Base-by-base conservation (phyloP, 805 yeast species). In the Yarrowia porcina region DNA sequence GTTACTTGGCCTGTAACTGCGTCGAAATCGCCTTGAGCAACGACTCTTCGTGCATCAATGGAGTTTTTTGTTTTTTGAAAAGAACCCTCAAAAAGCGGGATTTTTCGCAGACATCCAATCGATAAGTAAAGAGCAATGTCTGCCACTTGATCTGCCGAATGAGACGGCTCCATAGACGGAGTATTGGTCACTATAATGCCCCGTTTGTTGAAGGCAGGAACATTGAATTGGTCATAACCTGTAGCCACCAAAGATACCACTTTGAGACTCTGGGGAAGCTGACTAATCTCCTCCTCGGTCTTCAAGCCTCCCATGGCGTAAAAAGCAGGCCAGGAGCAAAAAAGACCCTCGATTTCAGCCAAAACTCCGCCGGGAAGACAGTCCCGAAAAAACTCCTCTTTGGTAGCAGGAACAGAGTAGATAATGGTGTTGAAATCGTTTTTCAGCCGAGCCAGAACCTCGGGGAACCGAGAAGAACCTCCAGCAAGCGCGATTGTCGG, bases 61-160 rank as follows among this genome's bases (percentile, higher is more conserved):
- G 88, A 81, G 67, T 81, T 66, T 18, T 76, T 75, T 36, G 75
- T 68, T 65, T 71, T 73, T 47, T 79, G 75, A 39, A 84, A 73
- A 12, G 74, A 69, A 1, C 71, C 69, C 64, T 81, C 82, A 70
- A 82, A 82, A 49, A 79, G 72, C 0, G 79, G 72, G 64, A 83
- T 82, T 71, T 80, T 79, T 66, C 94, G 78, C 75, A 86, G 86
- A 21, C 84, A 80, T 38, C 83, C 79, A 64, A 88, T 71, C 0
- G 88, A 75, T 66, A 85, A 78, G 69, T 76, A 80, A 47, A 87
- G 74, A 3, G 86, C 93, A 64, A 85, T 74, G 66, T 89, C 96
- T 3, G 92, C 88, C 27, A 89, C 96, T 15, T 88, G 86, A 41
- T 78, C 82, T 1, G 88, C 83, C 0, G 87, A 84, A n/a, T 41